Conservation (phyloP, 2,329 filamentous ascomycete genomes). For the Colletotrichum spaethianum region DNA sequence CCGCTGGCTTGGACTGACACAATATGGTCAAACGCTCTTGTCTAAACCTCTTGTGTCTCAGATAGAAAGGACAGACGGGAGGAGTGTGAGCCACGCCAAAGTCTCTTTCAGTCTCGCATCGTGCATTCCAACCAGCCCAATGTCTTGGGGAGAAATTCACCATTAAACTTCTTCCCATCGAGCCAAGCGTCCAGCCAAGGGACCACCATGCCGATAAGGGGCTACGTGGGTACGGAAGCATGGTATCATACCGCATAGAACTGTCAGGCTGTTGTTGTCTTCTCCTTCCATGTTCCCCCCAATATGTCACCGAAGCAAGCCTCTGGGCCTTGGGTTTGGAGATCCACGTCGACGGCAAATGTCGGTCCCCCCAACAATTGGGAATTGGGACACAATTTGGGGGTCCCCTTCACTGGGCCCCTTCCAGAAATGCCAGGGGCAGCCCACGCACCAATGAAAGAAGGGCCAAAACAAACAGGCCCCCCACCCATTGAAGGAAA, state of each 20-base stretch:
- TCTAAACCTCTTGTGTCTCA: constrained; percentile 31
- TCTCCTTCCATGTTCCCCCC: background rate
- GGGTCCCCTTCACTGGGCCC: constrained; percentile 37
- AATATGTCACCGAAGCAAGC: background rate
- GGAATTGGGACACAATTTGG: constrained; percentile 34
- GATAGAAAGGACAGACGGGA: constrained; percentile 1
- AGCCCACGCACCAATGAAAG: constrained; percentile 13
- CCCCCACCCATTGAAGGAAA: constrained; percentile 23
- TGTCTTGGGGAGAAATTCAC: constrained; percentile 9
- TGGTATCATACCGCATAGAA: background rate
- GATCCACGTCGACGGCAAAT: constrained; percentile 28
- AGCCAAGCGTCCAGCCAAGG: background rate
- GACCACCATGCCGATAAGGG: constrained; percentile 25
- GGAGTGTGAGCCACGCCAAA: constrained; percentile 28
- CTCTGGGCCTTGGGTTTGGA: background rate
- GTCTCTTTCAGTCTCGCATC: constrained; percentile 15
- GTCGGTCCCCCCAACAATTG: constrained; percentile 40
- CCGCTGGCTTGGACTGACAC: constrained; percentile 6
- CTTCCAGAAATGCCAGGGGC: constrained; percentile 41
- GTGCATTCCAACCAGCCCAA: constrained; percentile 21
- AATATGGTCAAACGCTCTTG: constrained; percentile 19
- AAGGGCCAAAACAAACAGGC: constrained; percentile 14
- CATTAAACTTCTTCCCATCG: background rate
- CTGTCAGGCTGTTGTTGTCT: constrained; percentile 12
- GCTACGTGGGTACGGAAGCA: too few species aligned